Evolutionary conservation across 352 stramenopile genomes (phyloP).

Genomic region (Thalassiosira mediterranea): DNA sequence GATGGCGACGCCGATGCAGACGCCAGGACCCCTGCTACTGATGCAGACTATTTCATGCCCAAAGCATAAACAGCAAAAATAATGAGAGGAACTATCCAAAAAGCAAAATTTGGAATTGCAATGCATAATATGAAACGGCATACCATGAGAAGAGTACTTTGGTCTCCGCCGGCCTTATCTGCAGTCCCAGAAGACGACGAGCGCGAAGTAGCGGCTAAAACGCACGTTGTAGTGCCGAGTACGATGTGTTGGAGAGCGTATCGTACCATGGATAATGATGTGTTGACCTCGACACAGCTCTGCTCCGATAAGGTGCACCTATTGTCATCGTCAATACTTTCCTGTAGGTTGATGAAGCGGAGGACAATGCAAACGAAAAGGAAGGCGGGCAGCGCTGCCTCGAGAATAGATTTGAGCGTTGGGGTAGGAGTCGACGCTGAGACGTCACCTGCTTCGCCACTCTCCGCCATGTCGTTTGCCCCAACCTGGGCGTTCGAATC

Average conservation of each 20-base stretch:
- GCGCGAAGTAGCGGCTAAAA: constrained; percentile 52
- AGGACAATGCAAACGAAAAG: constrained; percentile 43
- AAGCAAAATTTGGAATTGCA: too few species aligned
- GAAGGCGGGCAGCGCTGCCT: constrained; percentile 54
- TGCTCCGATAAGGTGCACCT: not conserved
- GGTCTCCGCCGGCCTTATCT: constrained; percentile 13
- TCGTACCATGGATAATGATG: constrained; percentile 3
- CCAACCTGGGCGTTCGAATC: not conserved
- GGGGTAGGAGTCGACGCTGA: not conserved
- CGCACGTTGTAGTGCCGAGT: constrained; percentile 36
- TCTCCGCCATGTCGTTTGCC: not conserved
- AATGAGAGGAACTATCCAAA: too few species aligned
- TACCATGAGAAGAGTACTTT: constrained; percentile 41
- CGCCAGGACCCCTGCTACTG: constrained; percentile 2
- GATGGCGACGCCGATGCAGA: constrained; percentile 18
- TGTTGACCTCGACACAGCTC: not conserved
- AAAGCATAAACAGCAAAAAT: too few species aligned
- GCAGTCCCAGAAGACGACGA: not conserved
- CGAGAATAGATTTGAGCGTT: constrained; percentile 36
- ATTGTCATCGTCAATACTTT: constrained; percentile 1
- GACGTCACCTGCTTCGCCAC: not conserved
- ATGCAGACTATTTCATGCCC: too few species aligned
- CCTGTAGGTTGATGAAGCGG: constrained; percentile 10
- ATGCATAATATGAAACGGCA: not conserved
- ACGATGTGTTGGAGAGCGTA: constrained; percentile 21